These are phyloP conservation scores for Coemansia umbellata DNA, from an alignment of 192 early-diverging fungal species.

Conservation along the genomic window DNA sequence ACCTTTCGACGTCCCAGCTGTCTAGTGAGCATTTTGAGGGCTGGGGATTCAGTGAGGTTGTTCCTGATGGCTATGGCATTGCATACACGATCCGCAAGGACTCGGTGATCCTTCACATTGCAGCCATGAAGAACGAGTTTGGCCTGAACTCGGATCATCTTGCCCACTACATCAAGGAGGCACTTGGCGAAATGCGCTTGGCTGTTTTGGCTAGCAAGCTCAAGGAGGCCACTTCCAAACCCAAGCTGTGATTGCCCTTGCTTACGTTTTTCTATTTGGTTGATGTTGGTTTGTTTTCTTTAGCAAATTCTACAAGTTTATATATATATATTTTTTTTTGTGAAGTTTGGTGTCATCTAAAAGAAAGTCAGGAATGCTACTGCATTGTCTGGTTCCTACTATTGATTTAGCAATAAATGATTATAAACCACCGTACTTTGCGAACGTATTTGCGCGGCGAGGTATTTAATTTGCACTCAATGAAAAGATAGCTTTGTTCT, in stretches of 20 bases:
- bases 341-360: too few relatives aligned
- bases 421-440: too few relatives aligned
- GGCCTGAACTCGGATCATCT: conserved; percentile 60
- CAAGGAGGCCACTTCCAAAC: conserved; percentile 18
- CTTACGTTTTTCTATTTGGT: background rate
- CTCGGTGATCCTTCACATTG: conserved; percentile 85
- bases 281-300: background rate
- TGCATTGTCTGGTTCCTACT: too few relatives aligned
- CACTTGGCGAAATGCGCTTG: conserved; percentile 79
- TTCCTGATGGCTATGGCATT: conserved; percentile 86
- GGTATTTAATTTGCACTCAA: too few relatives aligned
- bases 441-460: too few relatives aligned
- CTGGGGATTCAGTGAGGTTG: conserved; percentile 86
- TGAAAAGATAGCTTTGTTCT: too few relatives aligned
- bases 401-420: too few relatives aligned
- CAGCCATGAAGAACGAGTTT: conserved; percentile 58
- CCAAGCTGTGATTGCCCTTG: conserved; percentile 28
- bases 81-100: conserved; percentile 93
- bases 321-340: too few relatives aligned
- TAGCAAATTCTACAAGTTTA: too few relatives aligned
- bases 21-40: conserved; percentile 89
- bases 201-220: conserved; percentile 53
- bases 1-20: conserved; percentile 89
- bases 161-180: conserved; percentile 80
- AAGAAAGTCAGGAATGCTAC: too few relatives aligned